Evolutionary conservation across 1,139 yeast genomes (phyloP), one percentile per base, ranked within the genome.

Genomic region (Debaryomyces sp.): DNA sequence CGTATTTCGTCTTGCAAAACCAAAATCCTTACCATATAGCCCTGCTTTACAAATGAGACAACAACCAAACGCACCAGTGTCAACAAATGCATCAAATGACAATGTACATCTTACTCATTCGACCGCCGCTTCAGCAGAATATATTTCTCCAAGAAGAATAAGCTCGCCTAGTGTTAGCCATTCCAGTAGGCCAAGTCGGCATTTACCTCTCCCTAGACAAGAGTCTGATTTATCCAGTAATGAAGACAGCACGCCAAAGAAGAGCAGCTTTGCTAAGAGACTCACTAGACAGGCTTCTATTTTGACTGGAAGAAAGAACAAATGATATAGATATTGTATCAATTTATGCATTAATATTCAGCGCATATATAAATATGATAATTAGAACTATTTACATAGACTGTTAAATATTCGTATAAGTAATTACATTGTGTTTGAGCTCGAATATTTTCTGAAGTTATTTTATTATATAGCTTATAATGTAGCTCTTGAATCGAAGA

Each of bases 1-100:
- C 55, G 91, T 92, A 1, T 91, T 92, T 70, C 71, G 96, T 37
- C 68, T 81, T 38, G 80, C 91, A 1, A 85, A 80, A 54, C 69
- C 78, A 4, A 84, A 78, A 50, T 61, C 64, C 18, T 67, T 92
- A 27, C 75, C 82, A 0, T 63, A 66, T 8, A 84, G 91, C 39
- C 89, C 94, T 0, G 94, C 92, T 0, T 67, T 89, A 44, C 78
- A 75, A 54, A 58, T 57, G 22, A 55, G 69, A 46, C 43, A 47
- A 9, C 27, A 46, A 12, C 49, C 49, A 3, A 47, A 49, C n/a
- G 49, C 54, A 8, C 46, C 54, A 15, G 44, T 45, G 12, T 49
- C 53, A n/a, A 44, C 43, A 3, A 50, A 37, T 21, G 39, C 48
- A 17, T 54, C 62, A 7, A 43, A 47, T 10, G 55, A 54, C 21